phyloP scores from a whole-genome alignment of 2,329 filamentous ascomycete species.

The Graphiopsis chlorocephala region DNA sequence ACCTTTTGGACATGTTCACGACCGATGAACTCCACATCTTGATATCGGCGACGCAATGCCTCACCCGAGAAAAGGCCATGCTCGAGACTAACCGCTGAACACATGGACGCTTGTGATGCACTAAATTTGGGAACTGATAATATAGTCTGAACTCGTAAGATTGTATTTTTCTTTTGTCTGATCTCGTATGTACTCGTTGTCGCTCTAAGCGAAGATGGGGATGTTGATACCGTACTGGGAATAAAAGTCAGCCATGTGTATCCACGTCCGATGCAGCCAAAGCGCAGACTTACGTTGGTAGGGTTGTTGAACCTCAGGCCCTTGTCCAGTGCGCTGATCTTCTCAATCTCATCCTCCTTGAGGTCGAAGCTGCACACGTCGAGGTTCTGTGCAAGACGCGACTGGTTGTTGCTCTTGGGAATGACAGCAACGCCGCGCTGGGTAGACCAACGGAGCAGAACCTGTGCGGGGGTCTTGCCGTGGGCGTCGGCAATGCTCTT shows the following conservation, averaged over 20 bases:
- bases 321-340: conserved; percentile 63
- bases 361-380: conserved; percentile 66
- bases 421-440: conserved; percentile 79
- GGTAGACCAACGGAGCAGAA: conserved; percentile 83
- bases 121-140: background rate
- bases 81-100: background rate
- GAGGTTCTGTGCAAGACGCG: conserved; percentile 62
- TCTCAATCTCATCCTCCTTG: conserved; percentile 62
- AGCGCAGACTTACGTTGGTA: conserved; percentile 54
- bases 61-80: background rate
- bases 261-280: background rate
- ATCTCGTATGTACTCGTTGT: background rate
- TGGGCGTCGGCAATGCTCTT: conserved; percentile 66
- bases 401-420: conserved; percentile 67
- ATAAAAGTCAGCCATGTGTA: conserved; percentile 6
- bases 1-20: background rate
- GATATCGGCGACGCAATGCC: background rate
- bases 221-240: conserved; percentile 20
- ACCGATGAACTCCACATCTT: background rate
- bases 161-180: background rate
- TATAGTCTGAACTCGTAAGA: background rate
- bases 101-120: background rate
- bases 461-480: conserved; percentile 71
- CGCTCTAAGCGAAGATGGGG: conserved; percentile 24
- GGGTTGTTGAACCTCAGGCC: conserved; percentile 76